A percentile compares a stretch with the other conserved stretches of the same genome.
Evolutionary conservation across 116 monocot species (phyloP).

Genomic region (Cymodocea nodosa): DNA sequence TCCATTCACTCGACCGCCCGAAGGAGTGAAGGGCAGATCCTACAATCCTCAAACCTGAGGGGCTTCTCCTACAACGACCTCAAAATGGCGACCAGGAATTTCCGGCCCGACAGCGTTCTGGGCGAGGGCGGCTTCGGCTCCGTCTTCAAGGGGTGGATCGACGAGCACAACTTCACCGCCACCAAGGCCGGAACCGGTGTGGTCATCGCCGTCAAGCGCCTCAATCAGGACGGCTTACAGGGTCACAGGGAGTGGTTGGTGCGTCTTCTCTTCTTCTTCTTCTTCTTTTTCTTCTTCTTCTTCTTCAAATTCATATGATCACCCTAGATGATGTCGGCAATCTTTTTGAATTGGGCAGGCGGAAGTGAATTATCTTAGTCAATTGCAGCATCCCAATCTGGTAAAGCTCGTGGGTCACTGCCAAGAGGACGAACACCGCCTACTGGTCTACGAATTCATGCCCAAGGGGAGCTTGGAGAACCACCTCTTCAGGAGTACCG

Average conservation of each 20-base stretch:
- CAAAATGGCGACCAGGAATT: constrained; percentile 19
- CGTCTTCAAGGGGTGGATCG: constrained; percentile 72
- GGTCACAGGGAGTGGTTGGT: constrained; percentile 58
- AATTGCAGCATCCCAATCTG: constrained; percentile 57
- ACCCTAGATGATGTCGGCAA: no score
- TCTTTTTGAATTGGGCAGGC: constrained; percentile 19
- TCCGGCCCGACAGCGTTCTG: constrained; percentile 20
- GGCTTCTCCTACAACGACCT: constrained; percentile 14
- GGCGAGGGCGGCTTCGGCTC: constrained; percentile 24
- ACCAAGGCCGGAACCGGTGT: constrained; percentile 43
- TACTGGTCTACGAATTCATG: constrained; percentile 80
- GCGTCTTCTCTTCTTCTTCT: not conserved
- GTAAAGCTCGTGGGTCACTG: constrained; percentile 64
- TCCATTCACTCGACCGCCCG: constrained; percentile 18
- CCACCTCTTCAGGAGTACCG: constrained; percentile 80
- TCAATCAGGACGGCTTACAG: constrained; percentile 41
- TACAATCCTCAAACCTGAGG: constrained; percentile 13
- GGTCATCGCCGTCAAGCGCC: constrained; percentile 51
- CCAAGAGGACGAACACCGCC: constrained; percentile 62
- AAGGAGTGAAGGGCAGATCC: constrained; percentile 19
- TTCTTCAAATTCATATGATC: not conserved
- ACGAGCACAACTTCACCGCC: constrained; percentile 42
- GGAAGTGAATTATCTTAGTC: constrained; percentile 74
- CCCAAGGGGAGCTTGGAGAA: constrained; percentile 77
- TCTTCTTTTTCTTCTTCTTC: not conserved